Evolutionary conservation across 768 basidiomycete species (phyloP), one percentile per base, ranked within the genome.

Genomic region (Phallus indusiatus): DNA sequence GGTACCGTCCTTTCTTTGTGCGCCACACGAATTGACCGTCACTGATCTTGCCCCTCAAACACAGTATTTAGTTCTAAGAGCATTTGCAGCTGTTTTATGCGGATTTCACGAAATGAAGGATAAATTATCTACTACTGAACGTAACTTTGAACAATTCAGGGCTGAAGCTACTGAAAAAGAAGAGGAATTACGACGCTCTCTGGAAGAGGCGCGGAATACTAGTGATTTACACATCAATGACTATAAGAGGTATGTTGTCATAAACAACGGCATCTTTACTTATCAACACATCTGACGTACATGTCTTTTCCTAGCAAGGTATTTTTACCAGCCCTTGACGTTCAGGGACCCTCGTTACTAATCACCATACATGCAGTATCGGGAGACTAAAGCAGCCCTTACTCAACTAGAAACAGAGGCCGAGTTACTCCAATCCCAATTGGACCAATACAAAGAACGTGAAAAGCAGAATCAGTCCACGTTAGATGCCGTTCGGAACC

Each of bases 61-160:
- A 18, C 2, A 59, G 57, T 59, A 50, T 34, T 51, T 59, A 34
- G 57, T 59, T 18, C 20, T 59, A 33, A 50, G 57, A 53, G 57
- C 57, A 11, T 59, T 59, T 21, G 57, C 57, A 10, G 57, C 57
- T 12, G 57, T 59, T n/a, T 18, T 59, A 24, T 59, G 57, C 36
- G 57, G 57, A 10, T 59, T 59, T 36, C 57, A 59, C 20, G 50
- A 59, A 48, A 59, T 51, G 18, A 59, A 59, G 28, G 57, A 59
- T 53, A 59, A 59, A 36, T 33, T 59, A 42, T n/a, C 52, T 17
- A 35, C 37, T 18, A 35, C 28, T 36, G 33, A 59, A 28, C 11
- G 10, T 18, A 22, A 8, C 18, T 51, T 51, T 1, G 20, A 51
- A 4, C 50, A 22, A 14, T 22, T 34, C 21, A 22, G 12, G 20